A percentile compares a stretch with the other conserved stretches of the same genome.
Conservation (phyloP, 345 rosid species). For the Rhodomyrtus tomentosa region DNA sequence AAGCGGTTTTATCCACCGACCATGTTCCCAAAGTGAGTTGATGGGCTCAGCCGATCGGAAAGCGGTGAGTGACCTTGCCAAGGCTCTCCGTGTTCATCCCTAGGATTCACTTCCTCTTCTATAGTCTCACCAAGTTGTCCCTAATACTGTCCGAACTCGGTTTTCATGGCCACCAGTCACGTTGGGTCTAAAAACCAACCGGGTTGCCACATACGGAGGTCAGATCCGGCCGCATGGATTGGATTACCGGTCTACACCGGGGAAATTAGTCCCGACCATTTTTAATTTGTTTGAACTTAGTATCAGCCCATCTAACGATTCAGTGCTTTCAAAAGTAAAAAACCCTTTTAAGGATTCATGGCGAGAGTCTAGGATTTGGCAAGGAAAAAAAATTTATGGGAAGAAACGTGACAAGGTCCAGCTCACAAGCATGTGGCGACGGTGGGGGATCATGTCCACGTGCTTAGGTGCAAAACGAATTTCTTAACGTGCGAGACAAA, state of each 20-base stretch:
- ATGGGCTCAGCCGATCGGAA: background rate
- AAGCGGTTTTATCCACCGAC: background rate
- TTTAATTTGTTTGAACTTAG: background rate
- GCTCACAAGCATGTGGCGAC: slow-evolving; percentile 24
- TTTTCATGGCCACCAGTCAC: background rate
- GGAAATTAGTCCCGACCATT: background rate
- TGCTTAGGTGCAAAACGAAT: slow-evolving; percentile 29
- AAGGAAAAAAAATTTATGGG: background rate
- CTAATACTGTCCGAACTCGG: background rate
- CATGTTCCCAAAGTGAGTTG: background rate
- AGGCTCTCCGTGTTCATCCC: background rate
- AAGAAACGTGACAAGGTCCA: slow-evolving; percentile 1
- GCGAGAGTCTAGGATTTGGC: background rate
- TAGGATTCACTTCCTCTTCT: background rate
- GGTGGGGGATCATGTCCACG: slow-evolving; percentile 23
- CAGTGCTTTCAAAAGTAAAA: background rate
- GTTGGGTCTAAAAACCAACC: background rate
- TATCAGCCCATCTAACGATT: background rate
- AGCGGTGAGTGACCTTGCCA: background rate
- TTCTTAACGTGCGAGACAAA: background rate
- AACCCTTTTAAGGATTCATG: background rate
- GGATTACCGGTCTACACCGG: background rate
- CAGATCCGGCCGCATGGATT: background rate
- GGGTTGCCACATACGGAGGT: background rate
- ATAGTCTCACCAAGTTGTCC: background rate